A percentile compares a stretch with the other conserved stretches of the same genome.
Evolutionary conservation across 805 yeast species (phyloP).

Genomic region (Kodamaea lidongshanica): DNA sequence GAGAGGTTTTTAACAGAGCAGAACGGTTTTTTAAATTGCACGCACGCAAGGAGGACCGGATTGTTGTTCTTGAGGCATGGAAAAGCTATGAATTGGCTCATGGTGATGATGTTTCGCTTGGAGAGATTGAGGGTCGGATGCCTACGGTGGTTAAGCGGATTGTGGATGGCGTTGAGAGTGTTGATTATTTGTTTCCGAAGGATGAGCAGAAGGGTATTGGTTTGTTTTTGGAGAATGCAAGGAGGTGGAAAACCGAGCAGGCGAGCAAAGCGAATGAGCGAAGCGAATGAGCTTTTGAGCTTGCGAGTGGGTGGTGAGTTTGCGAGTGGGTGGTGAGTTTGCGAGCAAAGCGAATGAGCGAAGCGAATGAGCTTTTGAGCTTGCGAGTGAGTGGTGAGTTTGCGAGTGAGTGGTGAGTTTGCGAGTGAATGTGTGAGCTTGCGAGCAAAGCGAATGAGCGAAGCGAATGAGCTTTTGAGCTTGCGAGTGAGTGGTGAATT

Average conservation of each 20-base stretch:
- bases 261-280: background rate
- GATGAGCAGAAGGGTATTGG: slow-evolving; percentile 35
- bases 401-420: too few relatives aligned
- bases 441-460: too few relatives aligned
- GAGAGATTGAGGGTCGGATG: slow-evolving; percentile 36
- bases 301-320: too few relatives aligned
- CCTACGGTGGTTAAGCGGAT: slow-evolving; percentile 49
- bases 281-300: too few relatives aligned
- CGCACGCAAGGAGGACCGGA: slow-evolving; percentile 38
- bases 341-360: too few relatives aligned
- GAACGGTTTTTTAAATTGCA: slow-evolving; percentile 35
- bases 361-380: too few relatives aligned
- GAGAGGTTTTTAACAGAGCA: slow-evolving; percentile 55
- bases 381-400: too few relatives aligned
- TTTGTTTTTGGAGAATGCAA: slow-evolving; percentile 39
- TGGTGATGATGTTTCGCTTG: slow-evolving; percentile 42
- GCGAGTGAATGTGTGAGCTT: too few relatives aligned
- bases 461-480: too few relatives aligned
- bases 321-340: too few relatives aligned
- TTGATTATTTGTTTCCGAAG: slow-evolving; percentile 65
- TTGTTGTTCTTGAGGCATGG: slow-evolving; percentile 54
- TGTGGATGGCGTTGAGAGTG: slow-evolving; percentile 42
- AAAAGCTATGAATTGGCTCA: slow-evolving; percentile 56
- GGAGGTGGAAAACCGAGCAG: slow-evolving; percentile 24
- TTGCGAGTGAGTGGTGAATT: too few relatives aligned